phyloP scores from a whole-genome alignment of 345 rosid genomes.

The Geranium rotundifolium region DNA sequence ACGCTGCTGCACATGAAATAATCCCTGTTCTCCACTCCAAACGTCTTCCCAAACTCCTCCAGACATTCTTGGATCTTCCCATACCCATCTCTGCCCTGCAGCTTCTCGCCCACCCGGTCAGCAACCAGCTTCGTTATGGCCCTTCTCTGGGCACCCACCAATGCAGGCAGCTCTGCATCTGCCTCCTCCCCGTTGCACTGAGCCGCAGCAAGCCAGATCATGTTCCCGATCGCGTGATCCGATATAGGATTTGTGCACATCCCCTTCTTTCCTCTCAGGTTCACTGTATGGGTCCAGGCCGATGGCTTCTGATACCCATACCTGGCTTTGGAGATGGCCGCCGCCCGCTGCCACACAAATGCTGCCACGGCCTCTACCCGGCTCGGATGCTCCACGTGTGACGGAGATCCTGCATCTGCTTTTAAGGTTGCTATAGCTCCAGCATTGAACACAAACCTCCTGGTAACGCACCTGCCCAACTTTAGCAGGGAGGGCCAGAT shows the following conservation, averaged over 20 bases:
- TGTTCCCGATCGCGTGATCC: conserved; percentile 31
- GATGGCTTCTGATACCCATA: conserved; percentile 18
- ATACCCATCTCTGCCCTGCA: conserved; percentile 10
- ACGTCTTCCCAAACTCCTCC: conserved; percentile 3
- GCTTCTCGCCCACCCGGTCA: conserved; percentile 9
- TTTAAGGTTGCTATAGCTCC: conserved; percentile 23
- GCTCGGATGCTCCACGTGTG: conserved; percentile 24
- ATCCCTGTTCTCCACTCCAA: conserved; percentile 3
- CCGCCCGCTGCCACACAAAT: conserved; percentile 28
- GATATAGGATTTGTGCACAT: conserved; percentile 15
- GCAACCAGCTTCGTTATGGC: conserved; percentile 5
- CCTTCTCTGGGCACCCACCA: conserved; percentile 7
- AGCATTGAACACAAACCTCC: conserved; percentile 37
- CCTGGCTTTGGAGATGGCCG: conserved; percentile 17
- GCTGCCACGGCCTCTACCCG: conserved; percentile 43
- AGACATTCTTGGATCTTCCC: conserved; percentile 2
- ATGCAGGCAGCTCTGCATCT: conserved; percentile 4
- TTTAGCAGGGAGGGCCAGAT: conserved; percentile 5
- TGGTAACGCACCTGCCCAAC: conserved; percentile 11
- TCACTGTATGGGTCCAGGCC: conserved; percentile 20
- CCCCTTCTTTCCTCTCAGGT: conserved; percentile 19
- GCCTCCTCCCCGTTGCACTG: not conserved
- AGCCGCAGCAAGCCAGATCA: conserved; percentile 18
- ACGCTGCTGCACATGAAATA: conserved; percentile 16
- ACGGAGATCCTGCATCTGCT: conserved; percentile 19